Percentiles rank a stretch among this genome's conserved stretches.
Evolutionary conservation across 345 rosid genomes (phyloP).

Genomic region (Linum lewisii): DNA sequence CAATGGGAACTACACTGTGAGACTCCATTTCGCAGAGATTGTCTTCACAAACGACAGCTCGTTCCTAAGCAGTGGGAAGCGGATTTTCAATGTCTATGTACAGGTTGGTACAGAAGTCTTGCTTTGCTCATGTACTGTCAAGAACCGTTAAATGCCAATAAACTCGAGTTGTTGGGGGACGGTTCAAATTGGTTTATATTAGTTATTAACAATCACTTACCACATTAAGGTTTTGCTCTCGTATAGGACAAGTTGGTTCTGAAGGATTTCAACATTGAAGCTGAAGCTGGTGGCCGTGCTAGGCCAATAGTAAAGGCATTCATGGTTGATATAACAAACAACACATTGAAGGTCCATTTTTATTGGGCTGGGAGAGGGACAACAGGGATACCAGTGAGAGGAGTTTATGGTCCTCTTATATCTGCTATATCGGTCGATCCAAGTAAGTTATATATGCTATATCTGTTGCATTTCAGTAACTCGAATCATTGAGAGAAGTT

Average conservation of each 20-base stretch:
- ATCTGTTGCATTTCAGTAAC: no score
- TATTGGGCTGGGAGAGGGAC: conserved; percentile 28
- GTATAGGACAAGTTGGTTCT: conserved; percentile 17
- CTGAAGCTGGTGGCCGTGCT: conserved; percentile 18
- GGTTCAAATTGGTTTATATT: no score
- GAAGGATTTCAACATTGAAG: conserved; percentile 19
- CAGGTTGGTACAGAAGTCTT: conserved; percentile 36
- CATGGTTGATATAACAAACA: conserved; percentile 11
- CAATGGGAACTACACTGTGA: conserved; percentile 66
- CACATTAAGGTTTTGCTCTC: not conserved
- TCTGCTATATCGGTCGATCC: conserved; percentile 24
- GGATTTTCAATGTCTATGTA: conserved; percentile 64
- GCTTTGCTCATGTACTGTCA: not conserved
- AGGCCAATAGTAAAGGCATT: conserved; percentile 17
- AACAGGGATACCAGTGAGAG: conserved; percentile 21
- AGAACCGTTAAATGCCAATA: no score
- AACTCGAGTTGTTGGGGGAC: no score
- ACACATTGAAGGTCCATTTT: conserved; percentile 18
- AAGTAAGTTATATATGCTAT: no score
- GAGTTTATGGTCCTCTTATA: conserved; percentile 20
- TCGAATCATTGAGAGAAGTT: no score
- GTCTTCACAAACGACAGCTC: conserved; percentile 42
- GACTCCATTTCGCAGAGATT: conserved; percentile 85
- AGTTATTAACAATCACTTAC: no score
- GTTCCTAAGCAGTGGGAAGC: conserved; percentile 51